Evolutionary conservation across 2,329 filamentous ascomycete species (phyloP).

Genomic region (Teratosphaeria nubilosa): DNA sequence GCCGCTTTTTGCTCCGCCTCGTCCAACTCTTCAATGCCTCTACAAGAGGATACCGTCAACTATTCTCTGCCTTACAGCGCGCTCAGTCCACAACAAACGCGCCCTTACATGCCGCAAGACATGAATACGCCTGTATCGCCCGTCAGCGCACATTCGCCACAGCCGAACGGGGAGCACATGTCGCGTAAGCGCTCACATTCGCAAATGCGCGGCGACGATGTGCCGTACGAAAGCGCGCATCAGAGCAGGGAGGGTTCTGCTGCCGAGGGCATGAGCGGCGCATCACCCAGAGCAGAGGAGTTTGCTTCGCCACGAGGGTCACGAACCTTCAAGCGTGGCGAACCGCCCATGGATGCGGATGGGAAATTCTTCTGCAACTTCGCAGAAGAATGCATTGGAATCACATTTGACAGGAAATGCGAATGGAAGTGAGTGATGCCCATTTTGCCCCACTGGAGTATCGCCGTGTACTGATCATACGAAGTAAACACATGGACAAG

Average conservation of each 20-base stretch:
- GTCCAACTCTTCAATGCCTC: constrained; percentile 10
- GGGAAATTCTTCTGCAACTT: constrained; percentile 68
- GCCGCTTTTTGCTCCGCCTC: constrained; percentile 8
- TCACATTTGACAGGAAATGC: constrained; percentile 70
- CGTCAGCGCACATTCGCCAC: constrained; percentile 16
- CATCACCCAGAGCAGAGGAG: constrained; percentile 3
- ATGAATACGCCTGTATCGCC: constrained; percentile 18
- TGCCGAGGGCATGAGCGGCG: constrained; percentile 3
- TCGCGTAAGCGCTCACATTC: constrained; percentile 23
- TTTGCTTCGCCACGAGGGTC: constrained; percentile 8
- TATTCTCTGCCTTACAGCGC: not conserved
- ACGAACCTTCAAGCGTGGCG: constrained; percentile 26
- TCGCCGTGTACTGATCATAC: constrained; percentile 9
- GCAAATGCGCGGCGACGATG: constrained; percentile 14
- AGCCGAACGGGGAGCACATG: constrained; percentile 12
- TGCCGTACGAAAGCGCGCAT: not conserved
- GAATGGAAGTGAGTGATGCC: constrained; percentile 73
- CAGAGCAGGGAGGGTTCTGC: constrained; percentile 3
- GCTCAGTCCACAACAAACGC: constrained; percentile 1
- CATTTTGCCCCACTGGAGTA: not conserved
- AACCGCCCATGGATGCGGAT: constrained; percentile 53
- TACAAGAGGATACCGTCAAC: constrained; percentile 3
- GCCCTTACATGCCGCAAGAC: constrained; percentile 11
- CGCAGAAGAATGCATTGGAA: constrained; percentile 56
- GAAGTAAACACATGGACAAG: constrained; percentile 96